A percentile compares a stretch with the other conserved stretches of the same genome.
Conservation (phyloP, 495 filamentous ascomycete species). For the Lasiosphaeria ovina region DNA sequence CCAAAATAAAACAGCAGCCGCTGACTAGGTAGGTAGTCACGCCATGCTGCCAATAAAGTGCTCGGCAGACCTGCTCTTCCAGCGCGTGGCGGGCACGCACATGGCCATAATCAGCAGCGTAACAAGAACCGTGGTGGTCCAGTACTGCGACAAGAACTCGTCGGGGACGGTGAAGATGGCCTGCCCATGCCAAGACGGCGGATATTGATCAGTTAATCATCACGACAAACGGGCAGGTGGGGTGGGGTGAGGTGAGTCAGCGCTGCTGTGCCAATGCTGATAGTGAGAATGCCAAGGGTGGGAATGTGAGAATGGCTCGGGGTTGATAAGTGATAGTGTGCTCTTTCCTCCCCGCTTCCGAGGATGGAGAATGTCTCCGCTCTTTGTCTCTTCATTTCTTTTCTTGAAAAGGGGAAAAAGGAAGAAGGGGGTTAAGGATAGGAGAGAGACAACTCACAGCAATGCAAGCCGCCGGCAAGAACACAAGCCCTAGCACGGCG, state of each 20-base stretch:
- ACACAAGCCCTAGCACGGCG: neutral
- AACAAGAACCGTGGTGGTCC: neutral
- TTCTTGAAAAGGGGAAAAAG: no score
- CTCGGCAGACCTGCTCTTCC: neutral
- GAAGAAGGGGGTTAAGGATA: neutral
- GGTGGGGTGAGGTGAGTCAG: no score
- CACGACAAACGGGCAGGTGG: no score
- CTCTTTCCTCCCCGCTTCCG: no score
- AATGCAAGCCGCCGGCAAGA: neutral
- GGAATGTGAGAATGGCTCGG: no score
- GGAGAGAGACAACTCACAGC: neutral
- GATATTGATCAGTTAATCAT: no score
- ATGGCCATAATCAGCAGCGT: neutral
- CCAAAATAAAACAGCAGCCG: no score
- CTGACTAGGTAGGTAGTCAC: neutral
- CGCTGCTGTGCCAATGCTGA: no score
- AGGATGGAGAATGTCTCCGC: no score
- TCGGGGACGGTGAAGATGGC: neutral
- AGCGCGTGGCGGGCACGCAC: neutral
- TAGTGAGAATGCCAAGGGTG: no score
- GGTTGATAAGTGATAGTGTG: no score
- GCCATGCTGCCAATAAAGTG: neutral
- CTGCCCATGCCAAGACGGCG: neutral
- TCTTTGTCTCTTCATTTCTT: no score
- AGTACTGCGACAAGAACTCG: neutral